Percentiles rank a stretch among this genome's conserved stretches.
Evolutionary conservation across 768 basidiomycete species (phyloP).

Genomic region (Mycena albidolilacea): DNA sequence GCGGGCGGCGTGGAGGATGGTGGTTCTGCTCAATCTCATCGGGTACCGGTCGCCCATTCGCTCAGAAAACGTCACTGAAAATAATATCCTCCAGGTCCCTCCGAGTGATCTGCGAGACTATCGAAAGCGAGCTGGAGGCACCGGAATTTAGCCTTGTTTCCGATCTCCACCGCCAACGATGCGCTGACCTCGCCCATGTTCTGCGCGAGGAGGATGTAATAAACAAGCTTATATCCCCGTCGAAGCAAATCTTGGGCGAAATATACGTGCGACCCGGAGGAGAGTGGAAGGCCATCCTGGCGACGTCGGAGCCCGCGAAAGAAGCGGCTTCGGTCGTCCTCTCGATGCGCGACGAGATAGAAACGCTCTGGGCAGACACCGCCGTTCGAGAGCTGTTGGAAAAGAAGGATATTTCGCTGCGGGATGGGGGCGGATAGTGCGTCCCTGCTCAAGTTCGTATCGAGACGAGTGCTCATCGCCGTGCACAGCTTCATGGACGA

Average conservation of each 20-base stretch:
- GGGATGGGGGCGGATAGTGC: slow-evolving; percentile 79
- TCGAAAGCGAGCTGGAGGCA: slow-evolving; percentile 45
- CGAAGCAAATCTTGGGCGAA: slow-evolving; percentile 64
- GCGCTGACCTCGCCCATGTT: slow-evolving; percentile 55
- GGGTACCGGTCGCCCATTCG: slow-evolving; percentile 52
- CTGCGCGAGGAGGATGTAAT: slow-evolving; percentile 48
- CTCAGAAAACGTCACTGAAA: not conserved
- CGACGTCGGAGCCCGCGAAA: slow-evolving; percentile 10
- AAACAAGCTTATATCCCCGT: slow-evolving; percentile 64
- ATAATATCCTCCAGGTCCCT: slow-evolving; percentile 59
- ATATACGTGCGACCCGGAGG: slow-evolving; percentile 70
- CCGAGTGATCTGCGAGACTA: slow-evolving; percentile 65
- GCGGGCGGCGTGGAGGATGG: slow-evolving; percentile 70
- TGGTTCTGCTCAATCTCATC: slow-evolving; percentile 81
- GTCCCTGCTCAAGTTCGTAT: slow-evolving; percentile 37
- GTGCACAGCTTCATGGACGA: slow-evolving; percentile 80
- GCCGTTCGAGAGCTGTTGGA: slow-evolving; percentile 67
- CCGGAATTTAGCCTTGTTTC: slow-evolving; percentile 39
- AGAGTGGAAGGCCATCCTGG: slow-evolving; percentile 69
- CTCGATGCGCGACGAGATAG: slow-evolving; percentile 72
- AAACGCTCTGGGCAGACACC: slow-evolving; percentile 72
- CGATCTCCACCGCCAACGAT: slow-evolving; percentile 48
- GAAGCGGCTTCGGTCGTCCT: slow-evolving; percentile 68
- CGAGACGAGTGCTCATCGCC: not conserved
- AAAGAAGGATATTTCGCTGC: slow-evolving; percentile 65